A percentile compares a stretch with the other conserved stretches of the same genome.
Conservation (phyloP, 768 basidiomycete genomes). For the Panaeolus cyanescens region DNA sequence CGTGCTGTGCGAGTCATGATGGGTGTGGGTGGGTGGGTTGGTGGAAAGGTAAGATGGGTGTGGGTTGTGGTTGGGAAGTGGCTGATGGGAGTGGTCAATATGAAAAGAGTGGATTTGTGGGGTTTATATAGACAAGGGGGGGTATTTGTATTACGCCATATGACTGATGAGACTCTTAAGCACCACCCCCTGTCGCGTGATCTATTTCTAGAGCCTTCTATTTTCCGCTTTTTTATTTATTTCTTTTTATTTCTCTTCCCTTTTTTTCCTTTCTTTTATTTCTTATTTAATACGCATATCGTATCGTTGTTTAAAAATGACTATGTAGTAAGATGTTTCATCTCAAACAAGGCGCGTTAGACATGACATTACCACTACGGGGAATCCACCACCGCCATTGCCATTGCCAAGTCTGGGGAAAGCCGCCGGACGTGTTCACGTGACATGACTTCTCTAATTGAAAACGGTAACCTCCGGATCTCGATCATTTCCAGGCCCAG, state of each 20-base stretch:
- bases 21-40: not conserved
- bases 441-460: slow-evolving; percentile 5
- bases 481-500: slow-evolving; percentile 12
- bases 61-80: slow-evolving; percentile 12
- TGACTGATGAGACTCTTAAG: slow-evolving; percentile 17
- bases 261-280: slow-evolving; percentile 3
- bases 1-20: slow-evolving; percentile 84
- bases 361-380: no score
- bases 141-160: slow-evolving; percentile 17
- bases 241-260: not conserved
- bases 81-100: slow-evolving; percentile 7
- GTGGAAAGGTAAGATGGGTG: not conserved
- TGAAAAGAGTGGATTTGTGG: slow-evolving; percentile 2
- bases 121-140: slow-evolving; percentile 29
- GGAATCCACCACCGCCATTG: no score
- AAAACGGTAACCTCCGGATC: slow-evolving; percentile 2
- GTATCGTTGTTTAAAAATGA: not conserved
- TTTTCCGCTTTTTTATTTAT: not conserved
- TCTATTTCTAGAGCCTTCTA: slow-evolving; percentile 24
- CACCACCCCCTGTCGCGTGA: slow-evolving; percentile 10
- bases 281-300: not conserved
- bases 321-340: not conserved
- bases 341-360: not conserved
- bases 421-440: slow-evolving; percentile 17
- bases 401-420: slow-evolving; percentile 13